phyloP scores from a whole-genome alignment of 2,329 filamentous ascomycete species.

The Colletotrichum truncatum region DNA sequence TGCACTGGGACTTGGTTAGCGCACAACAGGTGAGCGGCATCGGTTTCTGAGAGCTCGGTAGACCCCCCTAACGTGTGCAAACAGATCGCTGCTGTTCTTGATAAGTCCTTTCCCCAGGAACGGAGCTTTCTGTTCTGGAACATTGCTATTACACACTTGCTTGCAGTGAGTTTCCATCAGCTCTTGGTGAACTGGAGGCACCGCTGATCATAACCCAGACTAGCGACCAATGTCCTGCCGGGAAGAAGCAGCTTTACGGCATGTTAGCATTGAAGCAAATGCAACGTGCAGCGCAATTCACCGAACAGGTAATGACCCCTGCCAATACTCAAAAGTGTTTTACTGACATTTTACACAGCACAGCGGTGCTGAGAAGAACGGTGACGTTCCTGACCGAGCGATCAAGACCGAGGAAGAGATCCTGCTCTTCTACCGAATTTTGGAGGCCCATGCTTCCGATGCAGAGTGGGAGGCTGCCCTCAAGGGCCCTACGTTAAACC shows the following conservation, averaged over 20 bases:
- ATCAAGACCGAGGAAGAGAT: conserved; percentile 60
- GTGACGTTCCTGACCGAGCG: conserved; percentile 35
- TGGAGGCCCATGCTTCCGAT: conserved; percentile 51
- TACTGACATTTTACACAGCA: background rate
- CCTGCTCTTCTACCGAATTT: conserved; percentile 57
- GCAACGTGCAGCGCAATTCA: conserved; percentile 56
- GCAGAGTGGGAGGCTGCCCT: conserved; percentile 52
- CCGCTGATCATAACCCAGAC: conserved; percentile 41
- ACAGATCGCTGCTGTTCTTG: conserved; percentile 63
- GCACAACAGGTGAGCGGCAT: conserved; percentile 60
- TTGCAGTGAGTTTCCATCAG: conserved; percentile 54
- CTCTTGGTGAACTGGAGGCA: no score
- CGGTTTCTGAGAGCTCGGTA: background rate
- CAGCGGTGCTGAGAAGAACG: background rate
- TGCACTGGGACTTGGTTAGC: conserved; percentile 64
- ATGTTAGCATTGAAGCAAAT: conserved; percentile 61
- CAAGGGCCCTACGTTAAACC: conserved; percentile 49
- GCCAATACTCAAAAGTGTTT: background rate
- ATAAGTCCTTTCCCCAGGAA: conserved; percentile 59
- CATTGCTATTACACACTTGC: conserved; percentile 61
- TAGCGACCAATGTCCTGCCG: conserved; percentile 54
- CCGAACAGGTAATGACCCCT: conserved; percentile 51
- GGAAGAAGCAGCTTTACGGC: conserved; percentile 61
- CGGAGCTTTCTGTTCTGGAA: conserved; percentile 63
- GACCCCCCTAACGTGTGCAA: background rate